Evolutionary conservation across 2,329 filamentous ascomycete species (phyloP).

Genomic region (Eurotiales sp.): DNA sequence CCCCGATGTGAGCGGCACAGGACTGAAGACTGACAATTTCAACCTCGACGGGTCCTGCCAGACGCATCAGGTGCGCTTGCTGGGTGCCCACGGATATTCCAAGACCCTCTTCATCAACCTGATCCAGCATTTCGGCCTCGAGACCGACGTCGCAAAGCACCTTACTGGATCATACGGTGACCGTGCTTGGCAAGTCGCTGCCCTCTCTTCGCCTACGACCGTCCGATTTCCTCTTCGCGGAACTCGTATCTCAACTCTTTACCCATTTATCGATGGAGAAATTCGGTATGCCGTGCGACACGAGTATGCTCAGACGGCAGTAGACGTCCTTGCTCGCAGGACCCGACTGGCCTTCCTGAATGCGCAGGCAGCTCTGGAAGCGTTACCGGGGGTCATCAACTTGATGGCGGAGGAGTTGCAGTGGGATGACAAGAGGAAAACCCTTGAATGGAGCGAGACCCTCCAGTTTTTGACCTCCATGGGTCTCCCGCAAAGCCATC

Average conservation of each 20-base stretch:
- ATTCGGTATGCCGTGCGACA: conserved; percentile 81
- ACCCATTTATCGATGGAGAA: conserved; percentile 90
- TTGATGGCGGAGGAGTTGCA: conserved; percentile 80
- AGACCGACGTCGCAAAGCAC: conserved; percentile 89
- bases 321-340: conserved; percentile 80
- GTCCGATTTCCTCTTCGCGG: conserved; percentile 79
- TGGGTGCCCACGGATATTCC: conserved; percentile 82
- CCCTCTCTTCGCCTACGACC: conserved; percentile 72
- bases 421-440: conserved; percentile 70
- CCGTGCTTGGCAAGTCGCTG: conserved; percentile 84
- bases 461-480: conserved; percentile 58
- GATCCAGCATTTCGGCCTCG: conserved; percentile 87
- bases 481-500: conserved; percentile 58
- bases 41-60: conserved; percentile 71
- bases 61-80: conserved; percentile 74
- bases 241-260: conserved; percentile 72
- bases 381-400: conserved; percentile 80
- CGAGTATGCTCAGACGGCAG: conserved; percentile 87
- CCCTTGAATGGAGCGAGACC: conserved; percentile 74
- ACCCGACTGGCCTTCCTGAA: conserved; percentile 87
- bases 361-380: conserved; percentile 83
- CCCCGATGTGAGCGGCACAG: conserved; percentile 66
- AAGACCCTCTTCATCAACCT: conserved; percentile 92
- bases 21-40: conserved; percentile 67
- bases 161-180: conserved; percentile 85